These are phyloP conservation scores for Monascus ruber DNA, from an alignment of 2,329 filamentous ascomycete species.

Conservation along the genomic window DNA sequence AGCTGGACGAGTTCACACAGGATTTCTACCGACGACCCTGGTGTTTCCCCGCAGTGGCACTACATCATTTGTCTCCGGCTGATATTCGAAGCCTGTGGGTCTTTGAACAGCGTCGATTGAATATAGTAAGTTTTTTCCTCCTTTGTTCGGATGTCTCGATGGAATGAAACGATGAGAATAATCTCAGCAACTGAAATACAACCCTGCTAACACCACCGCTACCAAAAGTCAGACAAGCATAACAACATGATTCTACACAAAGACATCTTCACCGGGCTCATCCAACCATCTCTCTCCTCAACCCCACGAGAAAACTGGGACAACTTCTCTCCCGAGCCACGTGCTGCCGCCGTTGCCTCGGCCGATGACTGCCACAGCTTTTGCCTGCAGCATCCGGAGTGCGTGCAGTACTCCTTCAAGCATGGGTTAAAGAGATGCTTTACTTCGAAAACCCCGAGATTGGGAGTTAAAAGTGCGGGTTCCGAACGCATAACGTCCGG, in stretches of 20 bases:
- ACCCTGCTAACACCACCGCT: neutral
- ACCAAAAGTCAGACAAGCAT: constrained; percentile 5
- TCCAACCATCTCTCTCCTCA: constrained; percentile 20
- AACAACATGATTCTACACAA: constrained; percentile 22
- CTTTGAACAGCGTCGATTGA: constrained; percentile 44
- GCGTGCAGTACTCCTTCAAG: constrained; percentile 18
- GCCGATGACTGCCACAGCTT: constrained; percentile 19
- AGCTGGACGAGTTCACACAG: constrained; percentile 32
- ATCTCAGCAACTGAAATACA: neutral
- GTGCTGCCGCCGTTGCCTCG: constrained; percentile 12
- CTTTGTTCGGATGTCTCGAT: neutral
- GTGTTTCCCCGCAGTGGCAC: constrained; percentile 40
- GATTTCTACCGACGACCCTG: constrained; percentile 33
- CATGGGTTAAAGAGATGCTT: constrained; percentile 19
- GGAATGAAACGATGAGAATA: too few species aligned
- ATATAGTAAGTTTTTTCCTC: constrained; percentile 42
- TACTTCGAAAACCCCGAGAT: constrained; percentile 17
- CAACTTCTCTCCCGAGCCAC: constrained; percentile 23
- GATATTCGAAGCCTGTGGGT: constrained; percentile 35
- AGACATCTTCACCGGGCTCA: constrained; percentile 27
- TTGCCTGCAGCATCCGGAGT: constrained; percentile 15
- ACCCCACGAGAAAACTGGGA: constrained; percentile 22
- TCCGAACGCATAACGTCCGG: constrained; percentile 13
- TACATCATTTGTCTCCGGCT: constrained; percentile 37
- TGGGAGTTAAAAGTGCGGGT: constrained; percentile 14